Base-by-base conservation (phyloP, 176 grass and related monocot genomes). In the Pontederia crassipes region DNA sequence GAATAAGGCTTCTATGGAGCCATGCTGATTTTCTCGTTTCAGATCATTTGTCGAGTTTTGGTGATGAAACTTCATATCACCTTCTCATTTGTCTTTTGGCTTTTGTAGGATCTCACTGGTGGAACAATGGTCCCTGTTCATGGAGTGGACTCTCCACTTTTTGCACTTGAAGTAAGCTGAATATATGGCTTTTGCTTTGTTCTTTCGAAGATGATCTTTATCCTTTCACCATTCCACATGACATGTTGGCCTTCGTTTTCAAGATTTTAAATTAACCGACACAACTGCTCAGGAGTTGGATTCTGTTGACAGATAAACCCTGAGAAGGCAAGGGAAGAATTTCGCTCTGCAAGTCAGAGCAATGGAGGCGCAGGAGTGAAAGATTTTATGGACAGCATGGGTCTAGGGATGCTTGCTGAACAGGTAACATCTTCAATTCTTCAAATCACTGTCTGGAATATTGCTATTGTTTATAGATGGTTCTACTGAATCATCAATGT, bases 381-480 rank as follows among this genome's bases (percentile, higher is more conserved):
- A 76, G 93, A 98, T 83, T 88, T 98, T 62, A 92, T 98, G 93
- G 93, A 98, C 11, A 83, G 81, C 65, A 88, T 98, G 93, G 93
- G 93, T 32, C 81, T 98, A 63, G 93, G 93, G 26, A 18, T 82
- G 61, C 88, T 98, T 80, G 74, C 49, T 32, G 93, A 98, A 13
- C 93, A 92, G 93, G 93, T 98, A 50, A 10, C 17, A 6, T 12
- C 12, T 8, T 40, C 28, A 15, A 61, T 45, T 60, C 15, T 29
- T 13, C 29, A 14, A 29, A 61, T 61, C 15, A 12, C 10, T 10
- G 20, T 60, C 28, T 35, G 12, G 4, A 28, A 32, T 60, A 54
- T 67, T 26, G 35, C 26, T 14, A 53, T 12, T 54, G 4, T 13
- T 5, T 35, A 4, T 10, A 27, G 32, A 11, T 6, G 28, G 20